phyloP scores from a whole-genome alignment of 768 basidiomycete species.

The Coprinellus micaceus region DNA sequence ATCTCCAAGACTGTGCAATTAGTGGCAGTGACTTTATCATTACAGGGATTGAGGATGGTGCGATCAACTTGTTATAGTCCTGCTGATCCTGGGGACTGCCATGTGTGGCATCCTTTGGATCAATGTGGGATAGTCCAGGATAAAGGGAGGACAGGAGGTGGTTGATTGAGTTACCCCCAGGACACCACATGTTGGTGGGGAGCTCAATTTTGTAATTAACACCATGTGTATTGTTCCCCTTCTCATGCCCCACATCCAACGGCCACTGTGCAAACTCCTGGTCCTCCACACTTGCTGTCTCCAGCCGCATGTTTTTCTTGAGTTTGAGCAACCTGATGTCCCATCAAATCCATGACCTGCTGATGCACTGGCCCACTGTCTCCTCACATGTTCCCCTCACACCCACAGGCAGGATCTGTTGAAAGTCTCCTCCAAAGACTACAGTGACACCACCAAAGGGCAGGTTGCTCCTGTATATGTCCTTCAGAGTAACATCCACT shows the following conservation, averaged over 20 bases:
- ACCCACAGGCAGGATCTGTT: conserved; percentile 45
- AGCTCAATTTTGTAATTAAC: conserved; percentile 4
- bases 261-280: conserved; percentile 33
- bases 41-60: conserved; percentile 31
- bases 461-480: conserved; percentile 20
- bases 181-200: conserved; percentile 13
- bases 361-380: conserved; percentile 36
- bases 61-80: conserved; percentile 25
- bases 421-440: conserved; percentile 48
- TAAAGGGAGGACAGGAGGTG: not conserved
- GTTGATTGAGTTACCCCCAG: not conserved
- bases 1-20: conserved; percentile 22
- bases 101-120: conserved; percentile 9
- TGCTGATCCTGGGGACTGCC: not conserved
- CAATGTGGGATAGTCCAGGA: not conserved
- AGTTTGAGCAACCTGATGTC: conserved; percentile 29
- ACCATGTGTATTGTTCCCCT: not conserved
- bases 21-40: conserved; percentile 33
- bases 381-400: conserved; percentile 32
- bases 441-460: conserved; percentile 43
- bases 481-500: conserved; percentile 31
- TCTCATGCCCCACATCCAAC: conserved; percentile 21
- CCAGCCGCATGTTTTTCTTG: conserved; percentile 39
- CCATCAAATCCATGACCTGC: conserved; percentile 36
- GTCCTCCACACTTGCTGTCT: conserved; percentile 19